Conservation (phyloP, 2,329 filamentous ascomycete species). For the Cladobotryum mycophilum region DNA sequence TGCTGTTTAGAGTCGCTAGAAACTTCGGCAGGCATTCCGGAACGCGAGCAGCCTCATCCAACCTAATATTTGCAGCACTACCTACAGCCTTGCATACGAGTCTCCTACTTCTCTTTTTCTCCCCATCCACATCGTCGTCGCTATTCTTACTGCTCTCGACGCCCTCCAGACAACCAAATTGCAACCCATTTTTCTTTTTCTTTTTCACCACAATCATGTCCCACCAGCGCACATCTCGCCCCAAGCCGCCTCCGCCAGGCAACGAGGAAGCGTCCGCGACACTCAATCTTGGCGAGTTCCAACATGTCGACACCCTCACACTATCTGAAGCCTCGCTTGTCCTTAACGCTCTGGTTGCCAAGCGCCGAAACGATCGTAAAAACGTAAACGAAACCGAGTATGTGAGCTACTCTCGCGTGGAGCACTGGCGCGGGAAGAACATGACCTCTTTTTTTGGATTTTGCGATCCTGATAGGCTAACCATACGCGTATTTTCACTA, state of each 20-base stretch:
- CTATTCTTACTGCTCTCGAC: no score
- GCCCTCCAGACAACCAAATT: no score
- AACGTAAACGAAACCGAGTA: constrained; percentile 81
- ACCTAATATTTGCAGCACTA: no score
- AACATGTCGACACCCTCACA: constrained; percentile 84
- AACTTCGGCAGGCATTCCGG: no score
- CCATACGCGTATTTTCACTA: constrained; percentile 22
- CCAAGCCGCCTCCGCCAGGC: constrained; percentile 62
- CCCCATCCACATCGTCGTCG: no score
- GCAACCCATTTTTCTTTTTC: background rate
- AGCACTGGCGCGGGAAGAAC: background rate
- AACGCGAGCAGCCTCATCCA: no score
- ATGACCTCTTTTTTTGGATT: no score
- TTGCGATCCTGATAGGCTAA: background rate
- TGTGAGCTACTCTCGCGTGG: constrained; percentile 24
- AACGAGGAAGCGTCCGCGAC: constrained; percentile 82
- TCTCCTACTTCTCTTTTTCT: no score
- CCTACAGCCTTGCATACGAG: no score
- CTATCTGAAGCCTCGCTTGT: constrained; percentile 88
- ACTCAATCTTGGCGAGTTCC: constrained; percentile 88
- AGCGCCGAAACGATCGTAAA: constrained; percentile 72
- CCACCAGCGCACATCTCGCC: constrained; percentile 47
- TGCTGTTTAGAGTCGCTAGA: no score
- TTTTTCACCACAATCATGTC: constrained; percentile 5
- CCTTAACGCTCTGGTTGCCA: constrained; percentile 80